phyloP scores from a whole-genome alignment of 2,329 filamentous ascomycete genomes.

The Rugonectria rugulosa region DNA sequence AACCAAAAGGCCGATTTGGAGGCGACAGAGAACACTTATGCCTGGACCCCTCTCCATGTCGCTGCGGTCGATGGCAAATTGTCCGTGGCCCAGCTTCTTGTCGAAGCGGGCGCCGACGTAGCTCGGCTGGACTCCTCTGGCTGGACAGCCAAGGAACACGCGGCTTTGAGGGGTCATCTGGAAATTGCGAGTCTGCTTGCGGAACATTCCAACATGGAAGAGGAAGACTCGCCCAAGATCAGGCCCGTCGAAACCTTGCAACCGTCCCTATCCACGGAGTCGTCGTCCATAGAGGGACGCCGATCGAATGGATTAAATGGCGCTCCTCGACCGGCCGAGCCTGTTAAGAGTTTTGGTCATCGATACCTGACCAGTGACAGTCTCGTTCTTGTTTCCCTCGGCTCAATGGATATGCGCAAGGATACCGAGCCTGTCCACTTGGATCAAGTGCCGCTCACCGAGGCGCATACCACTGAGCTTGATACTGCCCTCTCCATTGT shows the following conservation, averaged over 20 bases:
- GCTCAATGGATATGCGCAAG: constrained; percentile 93
- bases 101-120: constrained; percentile 79
- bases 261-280: constrained; percentile 46
- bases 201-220: constrained; percentile 51
- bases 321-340: constrained; percentile 67
- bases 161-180: constrained; percentile 87
- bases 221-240: constrained; percentile 36
- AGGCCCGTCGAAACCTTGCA: constrained; percentile 33
- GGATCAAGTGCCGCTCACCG: constrained; percentile 84
- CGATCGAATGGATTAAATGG: constrained; percentile 60
- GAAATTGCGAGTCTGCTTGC: constrained; percentile 76
- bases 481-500: constrained; percentile 94
- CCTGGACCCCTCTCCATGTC: constrained; percentile 95
- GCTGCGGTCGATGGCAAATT: constrained; percentile 89
- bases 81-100: constrained; percentile 76
- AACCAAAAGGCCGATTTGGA: constrained; percentile 80
- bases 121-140: constrained; percentile 83
- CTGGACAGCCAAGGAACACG: constrained; percentile 94
- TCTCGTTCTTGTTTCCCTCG: constrained; percentile 90
- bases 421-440: constrained; percentile 81
- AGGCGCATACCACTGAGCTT: constrained; percentile 90
- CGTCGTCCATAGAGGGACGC: constrained; percentile 68
- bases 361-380: constrained; percentile 89
- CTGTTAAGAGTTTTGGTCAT: constrained; percentile 95
- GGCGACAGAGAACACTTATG: constrained; percentile 81